A percentile compares a stretch with the other conserved stretches of the same genome.
phyloP scores from a whole-genome alignment of 495 filamentous ascomycete genomes.

The Talaromyces proteolyticus region DNA sequence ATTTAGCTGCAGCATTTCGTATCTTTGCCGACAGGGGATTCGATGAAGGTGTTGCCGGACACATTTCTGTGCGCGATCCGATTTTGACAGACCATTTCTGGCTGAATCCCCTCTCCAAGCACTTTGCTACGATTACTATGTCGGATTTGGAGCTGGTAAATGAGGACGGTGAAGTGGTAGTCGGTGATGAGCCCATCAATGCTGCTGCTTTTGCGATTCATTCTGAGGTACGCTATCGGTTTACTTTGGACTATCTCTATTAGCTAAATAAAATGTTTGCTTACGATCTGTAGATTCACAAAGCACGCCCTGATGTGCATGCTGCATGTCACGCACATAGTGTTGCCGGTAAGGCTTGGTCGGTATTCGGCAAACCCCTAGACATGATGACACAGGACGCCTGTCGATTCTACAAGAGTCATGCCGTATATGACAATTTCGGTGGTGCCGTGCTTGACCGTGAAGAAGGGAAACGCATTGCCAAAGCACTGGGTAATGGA shows the following conservation, averaged over 20 bases:
- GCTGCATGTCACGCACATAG: slow-evolving; percentile 18
- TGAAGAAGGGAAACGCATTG: slow-evolving; percentile 65
- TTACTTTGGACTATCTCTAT: too few species aligned
- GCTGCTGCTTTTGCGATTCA: slow-evolving; percentile 52
- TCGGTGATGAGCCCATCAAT: slow-evolving; percentile 37
- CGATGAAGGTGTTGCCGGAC: slow-evolving; percentile 60
- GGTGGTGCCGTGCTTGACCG: slow-evolving; percentile 66
- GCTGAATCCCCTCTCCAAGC: slow-evolving; percentile 41
- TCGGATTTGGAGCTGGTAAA: slow-evolving; percentile 22
- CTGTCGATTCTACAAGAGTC: slow-evolving; percentile 47
- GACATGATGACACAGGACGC: slow-evolving; percentile 30
- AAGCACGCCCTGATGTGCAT: slow-evolving; percentile 17
- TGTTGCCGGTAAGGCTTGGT: slow-evolving; percentile 10
- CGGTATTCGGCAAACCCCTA: slow-evolving; percentile 10
- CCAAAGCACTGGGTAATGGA: slow-evolving; percentile 52
- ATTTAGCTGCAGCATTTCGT: slow-evolving; percentile 55
- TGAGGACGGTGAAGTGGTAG: slow-evolving; percentile 21
- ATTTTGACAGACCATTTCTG: slow-evolving; percentile 46
- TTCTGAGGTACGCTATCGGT: slow-evolving; percentile 13
- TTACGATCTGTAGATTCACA: background rate
- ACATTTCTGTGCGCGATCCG: slow-evolving; percentile 60
- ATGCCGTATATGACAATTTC: slow-evolving; percentile 57
- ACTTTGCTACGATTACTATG: slow-evolving; percentile 13
- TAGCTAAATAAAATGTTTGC: too few species aligned
- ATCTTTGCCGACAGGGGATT: slow-evolving; percentile 51